Evolutionary conservation across 2,329 filamentous ascomycete genomes (phyloP), one percentile per base, ranked within the genome.

Genomic region (Zasmidium angulare): DNA sequence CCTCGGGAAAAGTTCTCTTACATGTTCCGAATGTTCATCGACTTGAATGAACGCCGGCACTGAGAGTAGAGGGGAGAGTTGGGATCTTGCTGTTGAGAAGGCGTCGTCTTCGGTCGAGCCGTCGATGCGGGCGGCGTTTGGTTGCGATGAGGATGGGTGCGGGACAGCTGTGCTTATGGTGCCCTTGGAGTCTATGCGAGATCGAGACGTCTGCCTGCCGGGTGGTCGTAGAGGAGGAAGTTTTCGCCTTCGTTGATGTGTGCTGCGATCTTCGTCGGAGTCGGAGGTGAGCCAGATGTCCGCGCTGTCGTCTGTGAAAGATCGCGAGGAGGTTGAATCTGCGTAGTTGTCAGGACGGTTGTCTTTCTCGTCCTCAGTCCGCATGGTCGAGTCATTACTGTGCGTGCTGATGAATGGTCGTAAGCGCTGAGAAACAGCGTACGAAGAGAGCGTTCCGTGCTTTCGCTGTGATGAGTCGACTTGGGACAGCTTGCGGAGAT

Each of bases 221-320:
- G 62, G 59, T 19, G 66, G 61, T 36, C 66, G 60, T n/a, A n/a
- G n/a, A 12, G 17, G 11, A 26, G 52, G 43, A 22, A 22, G 14
- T 52, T 50, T 50, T 17, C 47, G 14, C 46, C 47, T 22, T 55
- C 52, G 40, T 56, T 49, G 51, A 20, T 31, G 53, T n/a, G 48
- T 49, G 21, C 50, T 58, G 6, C 43, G 19, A 12, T 65, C 59
- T 24, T 60, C 51, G 1, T 72, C 68, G 1, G 65, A 63, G 10
- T 68, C 66, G 7, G 68, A 69, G 0, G 71, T 74, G 21, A 72
- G 62, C 71, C 71, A 74, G 20, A 70, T 70, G 29, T 71, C 69
- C 22, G 66, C 59, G 29, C 68, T 60, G 21, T 51, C 29, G 10
- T 65, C 63, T 17, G 64, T 54, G 21, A 22, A 51, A 22, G 49